Conservation (phyloP, 2,329 filamentous ascomycete genomes). For the Monosporascus sp. region DNA sequence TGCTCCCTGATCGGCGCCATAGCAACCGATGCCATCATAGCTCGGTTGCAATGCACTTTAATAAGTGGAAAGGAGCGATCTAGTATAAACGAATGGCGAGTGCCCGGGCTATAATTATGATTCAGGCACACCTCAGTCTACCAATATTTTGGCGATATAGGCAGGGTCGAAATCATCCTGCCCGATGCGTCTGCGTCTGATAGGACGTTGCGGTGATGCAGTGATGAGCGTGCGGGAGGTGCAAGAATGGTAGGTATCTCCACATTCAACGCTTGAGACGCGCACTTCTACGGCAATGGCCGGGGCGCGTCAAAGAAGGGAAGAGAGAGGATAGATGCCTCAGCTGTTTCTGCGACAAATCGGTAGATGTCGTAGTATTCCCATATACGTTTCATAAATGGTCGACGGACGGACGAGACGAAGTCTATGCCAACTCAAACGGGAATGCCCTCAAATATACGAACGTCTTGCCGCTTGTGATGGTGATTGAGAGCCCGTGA, state of each 20-base stretch:
- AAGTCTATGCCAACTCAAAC: no score
- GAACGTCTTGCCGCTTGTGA: neutral
- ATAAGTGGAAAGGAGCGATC: no score
- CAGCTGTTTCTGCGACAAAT: neutral
- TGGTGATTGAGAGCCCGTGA: neutral
- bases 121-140: neutral
- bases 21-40: neutral
- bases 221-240: neutral
- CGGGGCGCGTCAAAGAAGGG: neutral
- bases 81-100: no score
- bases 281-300: neutral
- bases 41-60: no score
- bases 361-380: no score
- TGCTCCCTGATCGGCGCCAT: conserved; percentile 14
- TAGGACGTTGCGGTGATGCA: no score
- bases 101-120: no score
- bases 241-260: neutral
- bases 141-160: neutral
- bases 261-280: neutral
- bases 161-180: neutral
- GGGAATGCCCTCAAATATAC: no score
- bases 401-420: no score
- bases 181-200: neutral
- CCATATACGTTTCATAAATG: no score
- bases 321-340: neutral